Evolutionary conservation across 2,329 filamentous ascomycete genomes (phyloP), one percentile per base, ranked within the genome.

Genomic region (Fusarium circinatum): DNA sequence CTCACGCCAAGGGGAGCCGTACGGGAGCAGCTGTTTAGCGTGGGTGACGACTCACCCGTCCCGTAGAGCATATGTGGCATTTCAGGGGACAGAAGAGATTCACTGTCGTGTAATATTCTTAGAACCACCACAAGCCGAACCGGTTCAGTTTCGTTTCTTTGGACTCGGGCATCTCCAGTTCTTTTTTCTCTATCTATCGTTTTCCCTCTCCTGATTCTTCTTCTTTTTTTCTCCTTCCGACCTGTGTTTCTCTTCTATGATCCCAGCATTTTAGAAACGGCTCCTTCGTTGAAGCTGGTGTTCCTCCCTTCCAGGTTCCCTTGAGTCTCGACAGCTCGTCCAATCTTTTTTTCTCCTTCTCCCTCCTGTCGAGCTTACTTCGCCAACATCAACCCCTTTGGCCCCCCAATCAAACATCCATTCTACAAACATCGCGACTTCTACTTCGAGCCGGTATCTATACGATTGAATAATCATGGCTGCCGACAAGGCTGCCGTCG

Each of bases 401-500:
- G 55, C 57, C 54, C 70, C 22, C 65, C 15, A 8, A 68, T 62
- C 72, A 44, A 42, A 34, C 68, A 73, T 47, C 48, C 62, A 47
- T 55, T 61, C 55, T 62, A 51, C 55, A 68, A 65, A 60, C 67
- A 52, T 56, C 52, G 13, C 64, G 22, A 66, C 39, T 28, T 65
- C 39, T 24, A 49, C 38, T 30, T 44, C 58, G 55, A 61, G n/a
- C 52, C 56, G 59, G 28, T 17, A 28, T 28, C 56, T 34, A 54
- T 62, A 65, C 69, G 68, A 75, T 76, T 65, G 68, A 77, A 71
- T 65, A 77, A 77, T 62, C 78, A 90, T 90, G 89, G 87, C 88
- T 78, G 84, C 85, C 79, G 85, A 86, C 65, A 87, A 86, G 82
- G 85, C 86, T 79, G 84, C 85, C 78, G 83, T 87, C 82, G 89